These are phyloP conservation scores for Papilionanthe hybrid DNA, from an alignment of 116 monocot genomes.

Conservation along the genomic window DNA sequence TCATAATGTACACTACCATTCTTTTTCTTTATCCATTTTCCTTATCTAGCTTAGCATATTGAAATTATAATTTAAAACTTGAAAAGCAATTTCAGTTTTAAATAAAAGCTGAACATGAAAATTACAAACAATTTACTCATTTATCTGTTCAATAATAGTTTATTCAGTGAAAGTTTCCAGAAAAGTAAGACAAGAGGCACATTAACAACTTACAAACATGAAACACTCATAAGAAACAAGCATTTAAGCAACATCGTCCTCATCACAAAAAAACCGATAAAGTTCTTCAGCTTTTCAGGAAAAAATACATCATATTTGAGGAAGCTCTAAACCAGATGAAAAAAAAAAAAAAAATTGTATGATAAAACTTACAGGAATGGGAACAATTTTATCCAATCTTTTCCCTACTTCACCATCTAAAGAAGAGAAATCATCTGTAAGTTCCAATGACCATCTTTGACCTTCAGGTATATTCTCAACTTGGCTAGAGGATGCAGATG, in stretches of 20 bases:
- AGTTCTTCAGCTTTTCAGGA: background rate
- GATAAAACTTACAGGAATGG: constrained; percentile 37
- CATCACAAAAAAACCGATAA: background rate
- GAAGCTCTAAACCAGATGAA: background rate
- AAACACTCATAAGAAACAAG: background rate
- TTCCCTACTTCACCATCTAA: constrained; percentile 18
- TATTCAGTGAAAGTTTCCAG: background rate
- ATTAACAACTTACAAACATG: background rate
- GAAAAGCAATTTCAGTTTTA: background rate
- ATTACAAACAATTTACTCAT: background rate
- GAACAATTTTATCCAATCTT: constrained; percentile 22
- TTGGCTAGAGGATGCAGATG: constrained; percentile 7
- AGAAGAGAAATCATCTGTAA: constrained; percentile 14
- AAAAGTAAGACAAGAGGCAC: background rate
- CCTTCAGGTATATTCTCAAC: constrained; percentile 16
- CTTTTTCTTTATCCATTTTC: background rate
- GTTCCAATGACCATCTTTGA: constrained; percentile 14
- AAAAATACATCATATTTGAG: too few relatives aligned
- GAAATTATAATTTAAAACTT: background rate
- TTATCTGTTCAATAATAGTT: background rate
- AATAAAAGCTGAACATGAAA: background rate
- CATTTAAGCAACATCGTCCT: background rate
- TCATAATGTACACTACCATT: background rate
- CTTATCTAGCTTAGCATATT: background rate
- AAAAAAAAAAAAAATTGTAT: background rate